Conservation (phyloP, 2,329 filamentous ascomycete genomes). For the Arthrobotrys entomopaga region DNA sequence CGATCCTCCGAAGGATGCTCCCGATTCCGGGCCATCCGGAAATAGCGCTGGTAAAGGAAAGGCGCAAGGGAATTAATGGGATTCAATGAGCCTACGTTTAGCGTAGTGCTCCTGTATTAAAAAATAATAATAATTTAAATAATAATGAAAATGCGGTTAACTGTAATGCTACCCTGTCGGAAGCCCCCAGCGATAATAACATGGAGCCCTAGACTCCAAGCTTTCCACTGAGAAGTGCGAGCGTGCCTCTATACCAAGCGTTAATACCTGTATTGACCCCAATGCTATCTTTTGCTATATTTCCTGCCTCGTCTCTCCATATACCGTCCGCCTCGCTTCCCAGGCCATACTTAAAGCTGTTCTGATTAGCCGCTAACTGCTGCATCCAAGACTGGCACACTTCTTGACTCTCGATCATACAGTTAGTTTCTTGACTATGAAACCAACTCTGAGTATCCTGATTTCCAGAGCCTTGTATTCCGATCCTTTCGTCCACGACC, state of each 20-base stretch:
- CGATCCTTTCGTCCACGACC: constrained; percentile 49
- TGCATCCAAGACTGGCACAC: constrained; percentile 36
- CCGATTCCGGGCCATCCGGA: no score
- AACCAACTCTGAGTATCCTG: constrained; percentile 52
- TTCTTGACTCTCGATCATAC: constrained; percentile 38
- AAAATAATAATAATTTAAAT: no score
- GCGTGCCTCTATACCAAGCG: constrained; percentile 9
- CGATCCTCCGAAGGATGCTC: no score
- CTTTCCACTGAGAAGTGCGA: not conserved
- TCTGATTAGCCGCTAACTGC: constrained; percentile 33
- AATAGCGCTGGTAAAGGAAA: no score
- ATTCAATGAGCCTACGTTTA: no score
- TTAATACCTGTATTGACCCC: not conserved
- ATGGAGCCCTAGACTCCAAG: not conserved
- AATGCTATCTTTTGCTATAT: constrained; percentile 13
- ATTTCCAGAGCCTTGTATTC: constrained; percentile 43
- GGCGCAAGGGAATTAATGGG: no score
- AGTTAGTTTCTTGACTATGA: constrained; percentile 48
- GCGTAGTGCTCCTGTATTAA: no score
- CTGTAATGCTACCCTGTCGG: no score
- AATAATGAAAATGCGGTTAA: no score
- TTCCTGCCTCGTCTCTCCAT: constrained; percentile 34
- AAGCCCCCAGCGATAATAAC: no score
- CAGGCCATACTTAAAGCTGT: constrained; percentile 26
- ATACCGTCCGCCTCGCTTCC: constrained; percentile 31